Base-by-base conservation (phyloP, 1,139 yeast genomes). In the Kodamaea sp. region DNA sequence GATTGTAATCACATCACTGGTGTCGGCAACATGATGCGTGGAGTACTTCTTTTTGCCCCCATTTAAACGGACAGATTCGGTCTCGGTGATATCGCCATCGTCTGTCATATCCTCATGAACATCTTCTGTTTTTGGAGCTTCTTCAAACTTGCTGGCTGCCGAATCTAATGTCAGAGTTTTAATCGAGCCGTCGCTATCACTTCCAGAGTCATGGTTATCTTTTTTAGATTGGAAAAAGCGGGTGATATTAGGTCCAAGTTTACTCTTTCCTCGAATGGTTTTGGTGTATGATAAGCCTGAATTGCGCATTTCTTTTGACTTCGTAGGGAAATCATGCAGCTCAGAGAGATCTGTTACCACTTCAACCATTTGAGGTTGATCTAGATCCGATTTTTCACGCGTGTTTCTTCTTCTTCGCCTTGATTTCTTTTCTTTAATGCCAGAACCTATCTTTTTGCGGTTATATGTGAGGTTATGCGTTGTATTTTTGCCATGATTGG, bases 1-100 rank as follows among this genome's bases (percentile, higher is more conserved):
- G n/a, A 64, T 59, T 5, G 67, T 60, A 2, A 60, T 40, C 1
- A 44, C 43, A 31, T 54, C 59, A 33, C 50, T 45, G 10, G 45
- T 49, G 29, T 48, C 50, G 7, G 31, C 32, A 6, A 34, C 35
- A n/a, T 34, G 30, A 6, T 24, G 30, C 4, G 9, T 10, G 24
- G 12, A 1, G 36, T 34, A 11, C 40, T 24, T 29, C 45, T 31
- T 25, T 35, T 36, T 11, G 4, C 20, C 20, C 20, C 20, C 20
- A 15, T 15, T 15, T 15, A 15, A 15, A 15, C 28, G 27, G 10
- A 32, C 35, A 8, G 30, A 36, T 32, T 47, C 49, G 4, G 49
- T 45, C 34, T 44, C 50, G 2, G 52, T 45, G 9, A 32, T 37
- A 29, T 49, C 50, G 2, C 49, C 53, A 32, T 48, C 52, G 27